These are phyloP conservation scores for Leucoagaricus sp. DNA, from an alignment of 1,284 basidiomycete species.

Conservation along the genomic window DNA sequence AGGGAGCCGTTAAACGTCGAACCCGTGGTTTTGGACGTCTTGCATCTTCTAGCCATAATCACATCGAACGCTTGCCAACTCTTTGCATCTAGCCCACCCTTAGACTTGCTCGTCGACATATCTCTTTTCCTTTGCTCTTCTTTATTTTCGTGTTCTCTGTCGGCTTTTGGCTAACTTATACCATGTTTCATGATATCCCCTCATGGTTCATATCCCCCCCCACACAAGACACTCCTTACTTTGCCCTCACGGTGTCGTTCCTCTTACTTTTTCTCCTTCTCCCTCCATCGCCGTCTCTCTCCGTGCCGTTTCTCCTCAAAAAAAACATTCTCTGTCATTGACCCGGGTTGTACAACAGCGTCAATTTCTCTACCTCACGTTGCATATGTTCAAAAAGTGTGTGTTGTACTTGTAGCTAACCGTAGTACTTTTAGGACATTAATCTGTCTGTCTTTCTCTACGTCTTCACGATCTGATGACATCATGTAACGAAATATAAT, in stretches of 20 bases:
- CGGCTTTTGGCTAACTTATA: neutral
- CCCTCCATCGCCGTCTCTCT: neutral
- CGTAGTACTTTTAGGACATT: neutral
- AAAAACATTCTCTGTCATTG: too few relatives aligned
- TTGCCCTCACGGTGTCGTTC: neutral
- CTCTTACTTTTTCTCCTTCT: neutral
- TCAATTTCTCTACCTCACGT: too few relatives aligned
- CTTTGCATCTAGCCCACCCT: too few relatives aligned
- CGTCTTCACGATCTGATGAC: neutral
- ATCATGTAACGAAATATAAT: constrained; percentile 11
- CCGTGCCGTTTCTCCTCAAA: too few relatives aligned
- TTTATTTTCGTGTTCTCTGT: neutral
- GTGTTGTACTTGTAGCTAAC: constrained; percentile 10
- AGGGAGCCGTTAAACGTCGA: constrained; percentile 21
- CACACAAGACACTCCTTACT: constrained; percentile 3
- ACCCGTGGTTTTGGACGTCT: constrained; percentile 22
- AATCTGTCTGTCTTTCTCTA: neutral
- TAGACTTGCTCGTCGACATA: too few relatives aligned
- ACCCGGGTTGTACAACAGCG: too few relatives aligned
- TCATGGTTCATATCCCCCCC: neutral
- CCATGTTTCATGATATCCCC: constrained; percentile 9
- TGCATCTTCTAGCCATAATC: neutral
- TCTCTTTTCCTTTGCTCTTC: neutral
- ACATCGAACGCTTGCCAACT: too few relatives aligned
- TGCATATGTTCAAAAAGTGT: neutral